These are phyloP conservation scores for Serendipita indica DNA, from an alignment of 768 basidiomycete species.

Conservation along the genomic window DNA sequence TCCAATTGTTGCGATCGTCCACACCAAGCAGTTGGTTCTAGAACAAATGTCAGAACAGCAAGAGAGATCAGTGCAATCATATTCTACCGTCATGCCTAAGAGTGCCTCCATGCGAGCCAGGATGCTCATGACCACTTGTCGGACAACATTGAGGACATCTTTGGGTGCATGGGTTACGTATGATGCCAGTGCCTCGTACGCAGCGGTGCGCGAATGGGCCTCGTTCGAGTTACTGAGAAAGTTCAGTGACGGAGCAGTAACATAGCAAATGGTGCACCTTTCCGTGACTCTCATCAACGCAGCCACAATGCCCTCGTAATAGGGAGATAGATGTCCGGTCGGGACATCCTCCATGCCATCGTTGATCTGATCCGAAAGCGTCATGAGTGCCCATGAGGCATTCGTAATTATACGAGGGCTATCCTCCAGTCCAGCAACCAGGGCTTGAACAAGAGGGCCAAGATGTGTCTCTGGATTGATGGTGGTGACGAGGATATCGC, in stretches of 20 bases:
- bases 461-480: slow-evolving; percentile 87
- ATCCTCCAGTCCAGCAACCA: slow-evolving; percentile 68
- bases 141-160: slow-evolving; percentile 68
- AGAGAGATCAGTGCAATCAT: neutral
- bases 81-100: slow-evolving; percentile 58
- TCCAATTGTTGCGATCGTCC: slow-evolving; percentile 98
- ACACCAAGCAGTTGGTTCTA: slow-evolving; percentile 87
- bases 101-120: slow-evolving; percentile 86
- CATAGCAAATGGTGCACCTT: slow-evolving; percentile 32
- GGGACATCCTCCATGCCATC: slow-evolving; percentile 38
- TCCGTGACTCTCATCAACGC: slow-evolving; percentile 79
- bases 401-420: slow-evolving; percentile 78
- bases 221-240: slow-evolving; percentile 59
- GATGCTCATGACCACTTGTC: slow-evolving; percentile 65
- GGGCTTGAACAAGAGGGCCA: slow-evolving; percentile 63
- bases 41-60: neutral
- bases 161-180: slow-evolving; percentile 67
- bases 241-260: too few relatives aligned
- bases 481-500: slow-evolving; percentile 68
- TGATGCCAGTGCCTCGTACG: slow-evolving; percentile 88
- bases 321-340: slow-evolving; percentile 64
- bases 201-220: slow-evolving; percentile 82
- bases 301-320: slow-evolving; percentile 73
- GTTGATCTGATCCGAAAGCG: slow-evolving; percentile 78
- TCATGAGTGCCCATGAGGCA: slow-evolving; percentile 95